A percentile compares a stretch with the other conserved stretches of the same genome.
phyloP scores from a whole-genome alignment of 495 filamentous ascomycete genomes.

The Trichoderma reesei region DNA sequence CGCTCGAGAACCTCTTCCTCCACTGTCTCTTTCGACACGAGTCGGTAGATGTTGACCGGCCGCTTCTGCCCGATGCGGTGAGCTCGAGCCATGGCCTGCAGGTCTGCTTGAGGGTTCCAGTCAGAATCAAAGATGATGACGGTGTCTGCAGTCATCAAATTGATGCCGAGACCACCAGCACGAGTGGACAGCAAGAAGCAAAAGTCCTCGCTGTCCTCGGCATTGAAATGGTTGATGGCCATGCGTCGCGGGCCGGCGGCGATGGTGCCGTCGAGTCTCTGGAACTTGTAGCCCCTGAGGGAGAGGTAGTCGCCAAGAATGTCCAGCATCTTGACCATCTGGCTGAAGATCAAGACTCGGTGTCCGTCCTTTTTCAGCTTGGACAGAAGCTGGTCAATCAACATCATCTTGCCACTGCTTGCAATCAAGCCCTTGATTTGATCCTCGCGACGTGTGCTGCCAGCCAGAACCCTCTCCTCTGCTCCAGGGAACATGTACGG shows the following conservation, averaged over 20 bases:
- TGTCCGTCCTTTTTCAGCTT: constrained; percentile 89
- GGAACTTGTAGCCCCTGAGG: constrained; percentile 80
- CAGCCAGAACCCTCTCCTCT: constrained; percentile 74
- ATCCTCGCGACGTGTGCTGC: constrained; percentile 71
- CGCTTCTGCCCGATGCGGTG: constrained; percentile 96
- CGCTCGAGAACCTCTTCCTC: constrained; percentile 96
- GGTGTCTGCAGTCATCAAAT: constrained; percentile 96
- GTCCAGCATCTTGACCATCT: constrained; percentile 99
- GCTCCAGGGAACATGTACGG: constrained; percentile 94
- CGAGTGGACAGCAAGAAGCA: constrained; percentile 93
- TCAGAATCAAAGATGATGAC: constrained; percentile 98
- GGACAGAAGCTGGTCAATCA: constrained; percentile 82
- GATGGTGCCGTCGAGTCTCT: constrained; percentile 92
- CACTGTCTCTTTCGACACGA: constrained; percentile 95
- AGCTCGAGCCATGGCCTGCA: constrained; percentile 96
- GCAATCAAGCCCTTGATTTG: constrained; percentile 82
- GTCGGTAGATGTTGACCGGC: constrained; percentile 87
- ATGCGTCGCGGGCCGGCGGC: constrained; percentile 71
- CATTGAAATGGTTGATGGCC: constrained; percentile 97
- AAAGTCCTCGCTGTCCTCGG: constrained; percentile 85
- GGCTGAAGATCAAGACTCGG: constrained; percentile 94
- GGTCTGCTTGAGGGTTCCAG: constrained; percentile 97
- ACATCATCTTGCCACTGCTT: constrained; percentile 98
- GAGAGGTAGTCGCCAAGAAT: constrained; percentile 89
- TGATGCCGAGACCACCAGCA: constrained; percentile 94